These are phyloP conservation scores for Daldinia sp. DNA, from an alignment of 2,329 filamentous ascomycete species.

Conservation along the genomic window DNA sequence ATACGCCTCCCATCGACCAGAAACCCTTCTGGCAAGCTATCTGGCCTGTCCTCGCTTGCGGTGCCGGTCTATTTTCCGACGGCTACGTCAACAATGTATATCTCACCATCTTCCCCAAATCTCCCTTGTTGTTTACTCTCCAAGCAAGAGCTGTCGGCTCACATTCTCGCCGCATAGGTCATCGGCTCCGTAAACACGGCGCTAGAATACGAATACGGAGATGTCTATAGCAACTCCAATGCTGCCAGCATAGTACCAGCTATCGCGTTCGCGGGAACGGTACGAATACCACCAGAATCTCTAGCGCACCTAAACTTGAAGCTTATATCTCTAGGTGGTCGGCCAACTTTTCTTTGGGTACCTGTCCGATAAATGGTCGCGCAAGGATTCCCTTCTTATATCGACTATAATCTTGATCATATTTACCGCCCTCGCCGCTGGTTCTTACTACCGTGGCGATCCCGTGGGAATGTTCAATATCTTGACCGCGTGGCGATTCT, in stretches of 20 bases:
- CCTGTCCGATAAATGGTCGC: conserved; percentile 82
- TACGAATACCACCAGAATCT: conserved; percentile 16
- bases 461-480: conserved; percentile 77
- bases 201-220: conserved; percentile 72
- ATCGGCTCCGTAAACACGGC: conserved; percentile 89
- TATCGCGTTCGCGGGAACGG: conserved; percentile 85
- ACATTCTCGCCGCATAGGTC: conserved; percentile 59
- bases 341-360: conserved; percentile 85
- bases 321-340: conserved; percentile 59
- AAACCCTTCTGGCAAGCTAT: conserved; percentile 47
- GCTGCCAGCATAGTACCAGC: conserved; percentile 79
- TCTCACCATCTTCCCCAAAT: not conserved
- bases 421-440: conserved; percentile 82
- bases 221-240: conserved; percentile 71
- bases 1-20: conserved; percentile 38
- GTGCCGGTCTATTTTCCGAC: conserved; percentile 89
- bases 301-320: not conserved
- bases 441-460: conserved; percentile 77
- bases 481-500: conserved; percentile 84
- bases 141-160: conserved; percentile 2
- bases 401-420: conserved; percentile 86
- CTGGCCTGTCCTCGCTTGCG: conserved; percentile 83
- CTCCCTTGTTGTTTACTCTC: not conserved
- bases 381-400: conserved; percentile 80
- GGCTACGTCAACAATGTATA: conserved; percentile 88